Evolutionary conservation across 805 yeast species (phyloP), one percentile per base, ranked within the genome.

Genomic region (Metschnikowia cerradonensis): DNA sequence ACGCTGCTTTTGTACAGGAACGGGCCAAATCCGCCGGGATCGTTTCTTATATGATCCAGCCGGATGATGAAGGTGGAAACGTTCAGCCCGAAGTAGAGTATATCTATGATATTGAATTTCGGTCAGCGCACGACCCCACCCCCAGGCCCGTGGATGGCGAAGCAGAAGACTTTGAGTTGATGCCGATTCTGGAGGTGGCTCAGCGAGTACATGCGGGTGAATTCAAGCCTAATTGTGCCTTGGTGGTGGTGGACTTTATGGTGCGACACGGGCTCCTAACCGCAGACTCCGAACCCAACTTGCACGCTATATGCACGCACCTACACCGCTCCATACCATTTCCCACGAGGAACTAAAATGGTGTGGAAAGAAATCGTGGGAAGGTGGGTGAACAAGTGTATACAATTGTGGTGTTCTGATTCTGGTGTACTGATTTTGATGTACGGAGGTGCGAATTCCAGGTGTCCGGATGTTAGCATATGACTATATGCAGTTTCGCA

Each of bases 11-110:
- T 52, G 83, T 90, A 1, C 63, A 66, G 47, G 32, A 60, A 3
- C 67, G 76, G 45, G 61, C 81, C 13, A 69, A 60, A 31, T 57
- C 83, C 2, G 83, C 73, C 0, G 97, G 97, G 0, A 83, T 78
- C 0, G 68, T 88, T 1, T 80, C 89, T 19, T 94, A 94, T 63
- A 67, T 84, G 50, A 82, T 75, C 61, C 56, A 55, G 45, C 61
- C 61, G 6, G 52, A 59, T 1, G 64, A 67, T 1, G 51, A 80
- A 48, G 61, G 63, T 0, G 84, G 84, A 0, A 71, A 83, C n/a
- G 79, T 84, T 11, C 97, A 91, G 63, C 97, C 97, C 0, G 99
- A 94, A 65, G 83, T 88, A 8, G 92, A 90, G 63, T 88, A 82
- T 60, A 68, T 86, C 4, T 94, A 81, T 63, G 99, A 94, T 60